Evolutionary conservation across 257 asterid species (phyloP).

Genomic region (Datura wrightii): DNA sequence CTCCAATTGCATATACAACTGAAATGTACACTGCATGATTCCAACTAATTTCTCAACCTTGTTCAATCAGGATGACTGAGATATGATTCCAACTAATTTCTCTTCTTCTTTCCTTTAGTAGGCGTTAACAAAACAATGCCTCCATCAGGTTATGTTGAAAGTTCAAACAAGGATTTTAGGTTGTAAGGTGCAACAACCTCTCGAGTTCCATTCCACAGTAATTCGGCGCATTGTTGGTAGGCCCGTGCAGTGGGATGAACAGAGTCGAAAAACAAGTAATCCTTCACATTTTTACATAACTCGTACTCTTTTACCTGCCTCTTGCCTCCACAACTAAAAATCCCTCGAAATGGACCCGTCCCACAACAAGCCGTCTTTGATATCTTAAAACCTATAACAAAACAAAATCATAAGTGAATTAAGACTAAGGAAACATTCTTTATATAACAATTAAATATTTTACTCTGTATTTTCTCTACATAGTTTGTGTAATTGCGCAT

Average conservation of each 20-base stretch:
- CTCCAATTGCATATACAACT: too few relatives aligned
- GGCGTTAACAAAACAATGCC: not conserved
- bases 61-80: too few relatives aligned
- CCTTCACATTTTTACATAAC: constrained; percentile 46
- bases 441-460: too few relatives aligned
- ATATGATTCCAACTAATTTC: not conserved
- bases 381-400: constrained; percentile 49
- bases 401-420: too few relatives aligned
- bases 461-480: too few relatives aligned
- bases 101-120: too few relatives aligned
- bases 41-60: not conserved
- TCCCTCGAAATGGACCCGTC: constrained; percentile 52
- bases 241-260: not conserved
- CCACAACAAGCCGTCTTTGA: constrained; percentile 62
- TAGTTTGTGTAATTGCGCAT: too few relatives aligned
- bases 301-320: constrained; percentile 47
- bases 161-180: not conserved
- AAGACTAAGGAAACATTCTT: not conserved
- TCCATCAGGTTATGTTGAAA: not conserved
- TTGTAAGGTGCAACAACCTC: not conserved
- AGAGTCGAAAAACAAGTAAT: not conserved
- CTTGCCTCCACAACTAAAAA: constrained; percentile 60
- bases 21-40: not conserved
- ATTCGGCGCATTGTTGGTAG: not conserved
- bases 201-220: not conserved